Conservation (phyloP, 2,329 filamentous ascomycete species). For the Fusarium albidum region DNA sequence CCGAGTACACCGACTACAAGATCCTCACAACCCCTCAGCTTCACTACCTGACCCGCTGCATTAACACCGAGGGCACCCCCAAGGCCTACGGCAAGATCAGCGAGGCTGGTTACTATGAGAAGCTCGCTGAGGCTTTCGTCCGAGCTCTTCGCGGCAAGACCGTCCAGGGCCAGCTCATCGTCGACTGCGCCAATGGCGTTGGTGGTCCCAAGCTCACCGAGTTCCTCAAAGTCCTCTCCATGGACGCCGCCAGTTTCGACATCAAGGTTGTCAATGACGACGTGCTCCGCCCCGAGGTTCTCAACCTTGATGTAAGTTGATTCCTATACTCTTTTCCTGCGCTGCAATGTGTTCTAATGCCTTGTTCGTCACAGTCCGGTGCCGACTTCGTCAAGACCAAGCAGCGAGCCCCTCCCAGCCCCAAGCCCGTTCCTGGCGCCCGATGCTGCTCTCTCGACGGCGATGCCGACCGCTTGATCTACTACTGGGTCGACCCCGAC, state of each 20-base stretch:
- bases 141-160: conserved; percentile 81
- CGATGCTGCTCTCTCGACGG: conserved; percentile 93
- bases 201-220: conserved; percentile 90
- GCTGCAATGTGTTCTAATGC: conserved; percentile 17
- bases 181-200: conserved; percentile 97
- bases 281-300: conserved; percentile 84
- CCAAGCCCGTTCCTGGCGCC: conserved; percentile 77
- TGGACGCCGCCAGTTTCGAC: conserved; percentile 74
- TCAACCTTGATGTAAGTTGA: conserved; percentile 83
- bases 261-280: conserved; percentile 93
- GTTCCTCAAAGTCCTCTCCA: conserved; percentile 82
- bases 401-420: conserved; percentile 86
- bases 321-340: background rate
- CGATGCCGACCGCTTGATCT: conserved; percentile 94
- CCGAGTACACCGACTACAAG: conserved; percentile 84
- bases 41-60: conserved; percentile 93
- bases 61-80: conserved; percentile 89
- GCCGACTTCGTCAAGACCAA: conserved; percentile 98
- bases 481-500: conserved; percentile 88
- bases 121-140: conserved; percentile 85
- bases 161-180: conserved; percentile 76
- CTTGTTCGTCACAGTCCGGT: conserved; percentile 70
- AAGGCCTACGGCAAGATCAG: conserved; percentile 89
- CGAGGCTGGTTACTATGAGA: conserved; percentile 94
- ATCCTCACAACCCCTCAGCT: conserved; percentile 96